Conservation (phyloP, 2,329 filamentous ascomycete species). For the Falciphora oryzae region DNA sequence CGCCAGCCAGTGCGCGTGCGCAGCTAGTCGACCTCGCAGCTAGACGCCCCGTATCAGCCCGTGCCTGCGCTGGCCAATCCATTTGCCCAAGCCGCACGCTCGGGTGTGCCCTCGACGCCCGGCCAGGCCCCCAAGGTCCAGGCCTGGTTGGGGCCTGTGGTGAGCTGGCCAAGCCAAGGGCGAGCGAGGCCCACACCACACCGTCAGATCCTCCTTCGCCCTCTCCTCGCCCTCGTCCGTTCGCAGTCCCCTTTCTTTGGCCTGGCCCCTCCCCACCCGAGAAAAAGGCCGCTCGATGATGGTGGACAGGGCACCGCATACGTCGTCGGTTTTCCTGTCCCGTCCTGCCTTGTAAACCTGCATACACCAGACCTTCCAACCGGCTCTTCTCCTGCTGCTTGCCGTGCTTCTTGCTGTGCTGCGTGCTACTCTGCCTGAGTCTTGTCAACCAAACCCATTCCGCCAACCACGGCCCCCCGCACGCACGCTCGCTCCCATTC, state of each 20-base stretch:
- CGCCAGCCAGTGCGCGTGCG: neutral
- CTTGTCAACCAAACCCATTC: slow-evolving; percentile 11
- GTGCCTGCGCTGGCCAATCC: neutral
- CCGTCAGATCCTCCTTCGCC: slow-evolving; percentile 1
- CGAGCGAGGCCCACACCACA: neutral
- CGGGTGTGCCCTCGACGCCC: neutral
- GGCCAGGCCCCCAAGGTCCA: neutral
- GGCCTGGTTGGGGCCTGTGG: neutral
- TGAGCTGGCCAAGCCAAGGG: neutral
- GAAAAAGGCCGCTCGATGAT: slow-evolving; percentile 11
- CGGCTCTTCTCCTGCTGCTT: slow-evolving; percentile 3
- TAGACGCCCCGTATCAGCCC: neutral
- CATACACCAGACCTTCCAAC: neutral
- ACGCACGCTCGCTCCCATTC: slow-evolving; percentile 5
- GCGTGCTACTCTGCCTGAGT: neutral
- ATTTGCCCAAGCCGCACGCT: neutral
- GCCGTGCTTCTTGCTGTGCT: too few species aligned
- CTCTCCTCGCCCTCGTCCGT: neutral
- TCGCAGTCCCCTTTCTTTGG: neutral
- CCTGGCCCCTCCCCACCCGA: slow-evolving; percentile 1
- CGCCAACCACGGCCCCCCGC: slow-evolving; percentile 12
- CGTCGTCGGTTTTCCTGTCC: slow-evolving; percentile 11
- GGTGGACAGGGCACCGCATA: slow-evolving; percentile 8
- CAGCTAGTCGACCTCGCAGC: neutral
- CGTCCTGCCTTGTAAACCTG: neutral